Percentiles rank a stretch among this genome's conserved stretches.
These are phyloP conservation scores for Cladosporium sp. DNA, from an alignment of 2,329 filamentous ascomycete genomes.

Conservation along the genomic window DNA sequence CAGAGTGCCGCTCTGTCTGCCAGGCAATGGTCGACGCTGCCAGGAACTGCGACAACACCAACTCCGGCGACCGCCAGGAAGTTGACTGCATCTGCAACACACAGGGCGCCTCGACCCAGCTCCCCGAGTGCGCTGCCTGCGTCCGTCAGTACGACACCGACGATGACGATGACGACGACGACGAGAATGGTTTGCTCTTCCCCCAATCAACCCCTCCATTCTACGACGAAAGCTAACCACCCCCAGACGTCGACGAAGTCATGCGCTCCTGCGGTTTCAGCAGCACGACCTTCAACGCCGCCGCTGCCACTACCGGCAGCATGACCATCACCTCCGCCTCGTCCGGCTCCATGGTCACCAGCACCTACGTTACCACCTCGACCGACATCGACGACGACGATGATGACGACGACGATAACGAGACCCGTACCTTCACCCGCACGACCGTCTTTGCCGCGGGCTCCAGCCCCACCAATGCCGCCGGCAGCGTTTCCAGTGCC, in stretches of 20 bases:
- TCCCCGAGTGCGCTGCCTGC: conserved; percentile 29
- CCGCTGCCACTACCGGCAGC: background rate
- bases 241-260: conserved; percentile 19
- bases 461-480: background rate
- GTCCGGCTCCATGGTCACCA: conserved; percentile 4
- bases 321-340: conserved; percentile 4
- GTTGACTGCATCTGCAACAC: conserved; percentile 27
- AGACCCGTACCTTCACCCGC: background rate
- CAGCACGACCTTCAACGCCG: conserved; percentile 23
- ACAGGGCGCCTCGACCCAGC: conserved; percentile 19
- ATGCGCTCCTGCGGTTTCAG: conserved; percentile 27
- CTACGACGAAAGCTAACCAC: background rate
- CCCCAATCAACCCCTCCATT: background rate
- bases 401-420: background rate
- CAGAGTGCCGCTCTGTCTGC: conserved; percentile 19
- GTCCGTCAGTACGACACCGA: conserved; percentile 24
- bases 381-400: conserved; percentile 10
- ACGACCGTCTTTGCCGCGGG: conserved; percentile 5
- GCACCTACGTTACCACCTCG: conserved; percentile 2
- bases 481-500: conserved; percentile 1
- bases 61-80: conserved; percentile 8
- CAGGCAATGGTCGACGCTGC: conserved; percentile 20
- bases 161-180: conserved; percentile 26
- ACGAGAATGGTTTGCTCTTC: conserved; percentile 15
- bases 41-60: conserved; percentile 15